Evolutionary conservation across 129 eudicot genomes (phyloP).

Genomic region (Escallonia rubra): DNA sequence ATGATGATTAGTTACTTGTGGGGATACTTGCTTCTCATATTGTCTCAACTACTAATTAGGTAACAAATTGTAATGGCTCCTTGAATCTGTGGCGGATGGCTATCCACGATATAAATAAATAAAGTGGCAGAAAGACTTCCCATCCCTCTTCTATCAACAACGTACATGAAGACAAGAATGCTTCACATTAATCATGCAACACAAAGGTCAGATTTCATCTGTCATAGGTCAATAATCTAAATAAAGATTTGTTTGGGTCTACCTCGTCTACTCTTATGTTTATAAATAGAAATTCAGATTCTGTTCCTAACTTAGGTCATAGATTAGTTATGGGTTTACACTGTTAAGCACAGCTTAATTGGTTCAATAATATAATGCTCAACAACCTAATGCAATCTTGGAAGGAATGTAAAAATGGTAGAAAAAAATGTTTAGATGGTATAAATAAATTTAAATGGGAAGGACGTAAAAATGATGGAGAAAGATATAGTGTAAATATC

Average conservation of each 20-base stretch:
- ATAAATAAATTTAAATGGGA: too few relatives aligned
- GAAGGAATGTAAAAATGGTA: too few relatives aligned
- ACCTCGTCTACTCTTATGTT: background rate
- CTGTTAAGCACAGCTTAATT: too few relatives aligned
- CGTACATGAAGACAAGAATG: background rate
- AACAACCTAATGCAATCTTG: too few relatives aligned
- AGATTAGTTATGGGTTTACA: background rate
- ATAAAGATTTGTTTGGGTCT: too few relatives aligned
- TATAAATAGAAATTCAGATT: background rate
- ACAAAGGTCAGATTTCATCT: conserved; percentile 5
- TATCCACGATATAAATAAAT: background rate
- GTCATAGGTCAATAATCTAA: too few relatives aligned
- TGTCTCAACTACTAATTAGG: conserved; percentile 7
- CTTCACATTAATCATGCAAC: background rate
- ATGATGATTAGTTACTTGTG: too few relatives aligned
- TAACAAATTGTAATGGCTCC: background rate
- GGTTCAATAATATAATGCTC: too few relatives aligned
- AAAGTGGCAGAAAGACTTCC: too few relatives aligned
- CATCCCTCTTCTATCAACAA: background rate
- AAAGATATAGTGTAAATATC: too few relatives aligned
- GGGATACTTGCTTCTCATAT: background rate
- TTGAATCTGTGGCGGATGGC: background rate
- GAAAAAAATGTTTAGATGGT: too few relatives aligned
- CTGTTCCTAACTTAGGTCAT: conserved; percentile 8
- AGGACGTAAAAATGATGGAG: too few relatives aligned